Percentiles rank a stretch among this genome's conserved stretches.
Conservation (phyloP, 495 filamentous ascomycete species). For the Saxispiralis lemnorum region DNA sequence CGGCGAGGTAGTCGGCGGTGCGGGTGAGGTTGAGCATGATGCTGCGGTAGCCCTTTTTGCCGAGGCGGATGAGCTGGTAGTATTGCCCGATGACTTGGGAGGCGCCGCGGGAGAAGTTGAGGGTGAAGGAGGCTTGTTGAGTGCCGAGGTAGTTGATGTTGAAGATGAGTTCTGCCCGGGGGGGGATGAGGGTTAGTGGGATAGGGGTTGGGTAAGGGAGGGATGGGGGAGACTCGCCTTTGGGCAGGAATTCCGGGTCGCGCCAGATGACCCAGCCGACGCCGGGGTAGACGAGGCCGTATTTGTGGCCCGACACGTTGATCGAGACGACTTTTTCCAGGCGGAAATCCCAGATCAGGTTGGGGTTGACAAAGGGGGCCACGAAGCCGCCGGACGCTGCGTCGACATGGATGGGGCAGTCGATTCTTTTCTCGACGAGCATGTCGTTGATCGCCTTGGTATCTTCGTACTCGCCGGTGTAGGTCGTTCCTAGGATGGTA, state of each 20-base stretch:
- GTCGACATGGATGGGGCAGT: constrained; percentile 78
- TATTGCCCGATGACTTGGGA: constrained; percentile 89
- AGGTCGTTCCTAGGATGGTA: constrained; percentile 73
- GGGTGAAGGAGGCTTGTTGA: constrained; percentile 90
- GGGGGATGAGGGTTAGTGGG: neutral
- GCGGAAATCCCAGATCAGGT: constrained; percentile 74
- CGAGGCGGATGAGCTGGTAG: constrained; percentile 84
- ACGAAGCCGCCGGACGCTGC: constrained; percentile 84
- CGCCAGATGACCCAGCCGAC: constrained; percentile 89
- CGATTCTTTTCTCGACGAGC: constrained; percentile 48
- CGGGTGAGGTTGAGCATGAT: constrained; percentile 81
- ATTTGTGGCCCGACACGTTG: constrained; percentile 87
- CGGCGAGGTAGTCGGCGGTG: constrained; percentile 62
- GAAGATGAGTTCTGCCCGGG: constrained; percentile 71
- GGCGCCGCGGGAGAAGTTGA: constrained; percentile 89
- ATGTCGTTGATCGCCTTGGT: constrained; percentile 77
- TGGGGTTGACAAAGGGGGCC: constrained; percentile 67
- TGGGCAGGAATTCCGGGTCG: constrained; percentile 59
- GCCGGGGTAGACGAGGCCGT: constrained; percentile 66
- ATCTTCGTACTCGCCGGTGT: constrained; percentile 93
- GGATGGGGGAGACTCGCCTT: constrained; percentile 20
- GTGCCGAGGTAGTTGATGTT: constrained; percentile 95
- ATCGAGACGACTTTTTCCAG: constrained; percentile 74
- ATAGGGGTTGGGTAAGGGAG: neutral
- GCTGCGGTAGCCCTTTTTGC: constrained; percentile 67